These are phyloP conservation scores for Nitzschia palea DNA, from an alignment of 108 stramenopile genomes.

Conservation along the genomic window DNA sequence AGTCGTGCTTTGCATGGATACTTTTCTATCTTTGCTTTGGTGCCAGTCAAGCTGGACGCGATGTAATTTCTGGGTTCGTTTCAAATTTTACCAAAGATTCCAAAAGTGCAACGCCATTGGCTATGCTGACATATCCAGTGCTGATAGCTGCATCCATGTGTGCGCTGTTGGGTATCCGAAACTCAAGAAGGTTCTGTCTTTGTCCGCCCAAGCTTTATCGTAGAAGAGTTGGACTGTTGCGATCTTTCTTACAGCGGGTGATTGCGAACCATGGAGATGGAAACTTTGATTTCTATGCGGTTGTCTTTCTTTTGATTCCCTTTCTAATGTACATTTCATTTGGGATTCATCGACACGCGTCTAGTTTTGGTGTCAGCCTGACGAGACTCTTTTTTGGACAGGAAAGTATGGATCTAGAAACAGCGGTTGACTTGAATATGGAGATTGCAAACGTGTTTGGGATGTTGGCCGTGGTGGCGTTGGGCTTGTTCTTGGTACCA, in stretches of 20 bases:
- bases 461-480: slow-evolving; percentile 43
- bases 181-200: slow-evolving; percentile 13
- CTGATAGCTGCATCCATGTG: slow-evolving; percentile 28
- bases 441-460: slow-evolving; percentile 51
- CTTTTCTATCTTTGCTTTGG: slow-evolving; percentile 10
- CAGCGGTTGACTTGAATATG: not conserved
- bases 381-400: not conserved
- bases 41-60: not conserved
- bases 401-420: slow-evolving; percentile 2
- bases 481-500: slow-evolving; percentile 45
- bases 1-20: slow-evolving; percentile 9
- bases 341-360: slow-evolving; percentile 26
- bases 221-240: not conserved
- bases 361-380: not conserved
- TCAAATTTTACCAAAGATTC: not conserved
- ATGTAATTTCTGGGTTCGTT: not conserved
- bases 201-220: slow-evolving; percentile 1
- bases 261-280: slow-evolving; percentile 5
- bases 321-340: slow-evolving; percentile 11
- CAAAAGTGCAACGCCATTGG: slow-evolving; percentile 20
- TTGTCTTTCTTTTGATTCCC: slow-evolving; percentile 23
- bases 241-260: not conserved
- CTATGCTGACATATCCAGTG: slow-evolving; percentile 34
- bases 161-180: not conserved
- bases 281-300: slow-evolving; percentile 1